Base-by-base conservation (phyloP, 2,329 filamentous ascomycete species). In the Hortaea werneckii region DNA sequence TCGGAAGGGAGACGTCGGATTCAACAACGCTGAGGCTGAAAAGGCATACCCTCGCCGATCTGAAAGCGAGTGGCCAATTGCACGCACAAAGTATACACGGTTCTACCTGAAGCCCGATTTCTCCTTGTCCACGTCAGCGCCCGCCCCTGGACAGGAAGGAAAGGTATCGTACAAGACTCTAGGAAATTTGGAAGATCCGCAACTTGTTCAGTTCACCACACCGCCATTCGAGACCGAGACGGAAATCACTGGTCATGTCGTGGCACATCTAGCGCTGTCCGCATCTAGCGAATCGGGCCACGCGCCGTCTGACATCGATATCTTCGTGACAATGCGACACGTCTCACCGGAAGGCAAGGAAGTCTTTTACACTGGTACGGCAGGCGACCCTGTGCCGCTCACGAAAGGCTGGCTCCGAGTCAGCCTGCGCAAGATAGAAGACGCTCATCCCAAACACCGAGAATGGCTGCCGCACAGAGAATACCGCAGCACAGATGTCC, bases 201-300 rank as follows among this genome's bases (percentile, higher is more conserved):
- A 80, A 42, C 47, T 72, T 0, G 52, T 85, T 0, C 74, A 76
- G 37, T 85, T 85, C 59, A 68, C 65, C 1, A 82, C 76, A 0
- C 46, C 67, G 0, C 65, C 77, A 0, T 83, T 85, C 47, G 69
- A 73, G n/a, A 49, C 67, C 5, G 79, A 85, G 54, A 82, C 76
- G 0, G 83, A 86, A 56, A 77, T 87, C 44, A 86, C 83, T 0
- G 83, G 83, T 0, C 79, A 85, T 55, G 67, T 84, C 28, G 68
- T 77, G 0, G 80, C 79, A 0, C 80, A 79, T 51, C 67, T 87
- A 4, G 34, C 29, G 29, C 30, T 51, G 6, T 83, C 80, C 1
- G 48, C 47, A 29, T 55, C 57, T 6, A 47, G 43, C 7, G 30
- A 41, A 4, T 27, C 49, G 2, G 40, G 45, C 2, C 42, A 48